Evolutionary conservation across 306 rosid species (phyloP).

Genomic region (Acacia acuminata): DNA sequence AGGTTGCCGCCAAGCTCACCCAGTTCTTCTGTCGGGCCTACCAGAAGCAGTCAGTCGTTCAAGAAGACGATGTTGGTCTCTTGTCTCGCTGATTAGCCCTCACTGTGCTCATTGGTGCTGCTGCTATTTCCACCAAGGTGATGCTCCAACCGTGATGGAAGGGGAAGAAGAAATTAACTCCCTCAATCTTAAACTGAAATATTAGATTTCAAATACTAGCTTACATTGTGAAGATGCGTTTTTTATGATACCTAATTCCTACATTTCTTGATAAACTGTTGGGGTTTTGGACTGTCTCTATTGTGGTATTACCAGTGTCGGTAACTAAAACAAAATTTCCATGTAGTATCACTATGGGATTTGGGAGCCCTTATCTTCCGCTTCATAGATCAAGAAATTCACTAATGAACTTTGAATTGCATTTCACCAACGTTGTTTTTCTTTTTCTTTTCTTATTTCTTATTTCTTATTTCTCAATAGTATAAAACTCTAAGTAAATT

Average conservation of each 20-base stretch:
- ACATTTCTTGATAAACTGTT: not conserved
- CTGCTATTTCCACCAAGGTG: no score
- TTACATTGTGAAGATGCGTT: not conserved
- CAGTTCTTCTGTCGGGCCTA: no score
- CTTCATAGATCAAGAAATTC: not conserved
- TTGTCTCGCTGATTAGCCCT: no score
- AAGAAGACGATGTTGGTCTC: no score
- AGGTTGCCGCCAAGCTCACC: no score
- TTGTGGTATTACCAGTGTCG: conserved; percentile 14
- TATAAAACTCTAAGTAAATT: no score
- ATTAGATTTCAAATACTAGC: not conserved
- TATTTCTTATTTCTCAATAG: no score
- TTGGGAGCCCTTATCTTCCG: not conserved
- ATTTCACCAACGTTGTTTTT: not conserved
- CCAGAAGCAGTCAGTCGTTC: no score
- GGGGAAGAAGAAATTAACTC: not conserved
- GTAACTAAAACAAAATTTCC: conserved; percentile 5
- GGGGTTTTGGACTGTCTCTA: not conserved
- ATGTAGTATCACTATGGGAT: not conserved
- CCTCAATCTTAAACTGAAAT: not conserved
- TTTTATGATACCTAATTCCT: conserved; percentile 2
- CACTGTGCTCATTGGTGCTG: no score
- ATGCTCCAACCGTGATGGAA: not conserved
- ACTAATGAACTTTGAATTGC: conserved; percentile 2
- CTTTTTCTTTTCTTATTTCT: no score